Evolutionary conservation across 139 green algal genomes (phyloP).

Genomic region (Haematococcus sp.): DNA sequence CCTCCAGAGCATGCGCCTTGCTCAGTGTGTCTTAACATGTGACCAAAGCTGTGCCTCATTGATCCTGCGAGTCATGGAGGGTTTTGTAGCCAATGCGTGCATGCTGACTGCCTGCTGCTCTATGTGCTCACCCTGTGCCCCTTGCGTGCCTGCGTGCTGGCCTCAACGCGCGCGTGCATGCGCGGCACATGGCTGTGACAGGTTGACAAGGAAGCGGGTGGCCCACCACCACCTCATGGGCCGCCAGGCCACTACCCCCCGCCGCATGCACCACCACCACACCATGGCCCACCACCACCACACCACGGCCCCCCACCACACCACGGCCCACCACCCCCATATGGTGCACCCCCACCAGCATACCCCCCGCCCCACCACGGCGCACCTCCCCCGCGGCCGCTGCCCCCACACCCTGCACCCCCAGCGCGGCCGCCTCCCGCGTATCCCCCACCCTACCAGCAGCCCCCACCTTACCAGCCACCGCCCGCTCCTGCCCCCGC

Average conservation of each 20-base stretch:
- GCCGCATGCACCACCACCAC: neutral
- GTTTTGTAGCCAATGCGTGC: neutral
- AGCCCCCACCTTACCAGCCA: slow-evolving; percentile 7
- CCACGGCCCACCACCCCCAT: slow-evolving; percentile 11
- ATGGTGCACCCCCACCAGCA: slow-evolving; percentile 20
- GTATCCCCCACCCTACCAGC: slow-evolving; percentile 9
- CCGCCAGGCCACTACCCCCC: neutral
- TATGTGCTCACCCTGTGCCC: too few relatives aligned
- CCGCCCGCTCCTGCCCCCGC: neutral
- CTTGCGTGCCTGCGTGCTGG: too few relatives aligned
- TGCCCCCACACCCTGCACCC: neutral
- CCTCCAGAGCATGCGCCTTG: neutral
- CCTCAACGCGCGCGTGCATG: too few relatives aligned
- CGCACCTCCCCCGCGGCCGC: neutral
- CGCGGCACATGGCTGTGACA: neutral
- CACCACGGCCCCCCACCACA: slow-evolving; percentile 9
- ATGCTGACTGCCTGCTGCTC: too few relatives aligned
- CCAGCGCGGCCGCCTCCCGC: slow-evolving; percentile 4
- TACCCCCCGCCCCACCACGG: slow-evolving; percentile 13
- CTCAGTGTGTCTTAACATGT: neutral
- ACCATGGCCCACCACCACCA: neutral
- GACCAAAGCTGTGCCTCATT: too few relatives aligned
- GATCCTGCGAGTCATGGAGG: neutral
- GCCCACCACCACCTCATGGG: neutral
- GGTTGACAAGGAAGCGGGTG: slow-evolving; percentile 4